phyloP scores from a whole-genome alignment of 169 alveolate species.

The Plasmodium falciparum region DNA sequence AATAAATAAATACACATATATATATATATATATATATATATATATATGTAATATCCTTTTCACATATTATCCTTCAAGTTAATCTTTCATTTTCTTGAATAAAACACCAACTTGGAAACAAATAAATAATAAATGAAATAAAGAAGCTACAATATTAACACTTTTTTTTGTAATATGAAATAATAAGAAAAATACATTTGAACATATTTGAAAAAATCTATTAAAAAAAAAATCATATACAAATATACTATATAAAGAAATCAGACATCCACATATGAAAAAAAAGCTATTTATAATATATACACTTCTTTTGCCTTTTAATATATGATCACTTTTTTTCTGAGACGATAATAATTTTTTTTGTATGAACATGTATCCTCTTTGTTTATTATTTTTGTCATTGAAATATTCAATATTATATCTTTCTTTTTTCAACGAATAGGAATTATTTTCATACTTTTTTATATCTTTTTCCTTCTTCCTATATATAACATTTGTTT shows the following conservation, averaged over 20 bases:
- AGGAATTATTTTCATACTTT: too few relatives aligned
- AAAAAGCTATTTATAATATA: constrained; percentile 12
- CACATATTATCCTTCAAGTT: neutral
- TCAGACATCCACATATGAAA: constrained; percentile 27
- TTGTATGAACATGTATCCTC: neutral
- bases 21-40: too few relatives aligned
- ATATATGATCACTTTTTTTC: neutral
- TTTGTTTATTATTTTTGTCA: neutral
- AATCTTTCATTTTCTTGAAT: neutral
- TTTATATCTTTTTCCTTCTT: constrained; percentile 6
- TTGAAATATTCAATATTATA: neutral
- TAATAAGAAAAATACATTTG: constrained; percentile 39
- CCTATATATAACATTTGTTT: neutral
- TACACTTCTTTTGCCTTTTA: neutral
- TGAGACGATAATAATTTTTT: constrained; percentile 1
- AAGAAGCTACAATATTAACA: constrained; percentile 30
- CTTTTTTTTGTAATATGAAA: constrained; percentile 36
- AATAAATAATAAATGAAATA: constrained; percentile 18
- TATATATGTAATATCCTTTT: neutral
- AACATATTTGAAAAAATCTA: constrained; percentile 39
- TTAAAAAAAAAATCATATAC: constrained; percentile 41
- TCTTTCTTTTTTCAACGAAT: too few relatives aligned
- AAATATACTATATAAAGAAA: constrained; percentile 30
- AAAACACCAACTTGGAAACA: constrained; percentile 29
- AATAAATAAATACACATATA: too few relatives aligned